Evolutionary conservation across 352 stramenopile genomes (phyloP), one percentile per base, ranked within the genome.

Genomic region (Pythium biforme): DNA sequence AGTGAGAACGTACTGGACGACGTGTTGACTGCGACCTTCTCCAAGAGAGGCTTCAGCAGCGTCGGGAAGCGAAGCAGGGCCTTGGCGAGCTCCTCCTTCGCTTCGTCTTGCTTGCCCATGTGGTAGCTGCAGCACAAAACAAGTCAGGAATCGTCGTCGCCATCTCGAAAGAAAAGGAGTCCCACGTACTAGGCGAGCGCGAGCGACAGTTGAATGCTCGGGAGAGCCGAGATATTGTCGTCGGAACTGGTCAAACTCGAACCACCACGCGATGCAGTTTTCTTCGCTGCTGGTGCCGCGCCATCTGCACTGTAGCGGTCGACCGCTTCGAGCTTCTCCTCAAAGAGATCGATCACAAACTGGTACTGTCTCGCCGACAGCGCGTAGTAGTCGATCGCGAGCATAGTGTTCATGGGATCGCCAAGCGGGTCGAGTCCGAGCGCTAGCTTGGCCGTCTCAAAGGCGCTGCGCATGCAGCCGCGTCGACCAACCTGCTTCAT

Each of bases 351-450:
- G 39, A 93, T 62, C 7, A 95, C 47, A 56, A 93, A 95, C 64
- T 92, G 74, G 49, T 81, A 91, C 61, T 95, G 83, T 34, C 84
- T 72, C 48, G 86, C 87, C 17, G 86, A 84, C 57, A 93, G 46
- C 2, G 86, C 83, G 46, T 95, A 95, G 60, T 95, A 95, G 66
- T 95, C 86, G 55, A 95, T 79, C 14, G 81, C 81, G 10, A 93
- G 72, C 50, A 95, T 65, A 47, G 90, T 81, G 41, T 84, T 80
- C 79, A 95, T 90, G 31, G 86, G 86, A 50, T 95, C 86, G 26
- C 86, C 86, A 37, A 82, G 73, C 9, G 86, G 86, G 51, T 95
- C 86, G 25, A 95, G 55, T n/a, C 77, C 75, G 25, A 92, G 66
- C 48, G 92, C 33, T 22, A 95, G 55, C 59, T 89, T 91, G 11